Conservation (phyloP, 169 alveolate genomes). For the Blepharisma undulans region DNA sequence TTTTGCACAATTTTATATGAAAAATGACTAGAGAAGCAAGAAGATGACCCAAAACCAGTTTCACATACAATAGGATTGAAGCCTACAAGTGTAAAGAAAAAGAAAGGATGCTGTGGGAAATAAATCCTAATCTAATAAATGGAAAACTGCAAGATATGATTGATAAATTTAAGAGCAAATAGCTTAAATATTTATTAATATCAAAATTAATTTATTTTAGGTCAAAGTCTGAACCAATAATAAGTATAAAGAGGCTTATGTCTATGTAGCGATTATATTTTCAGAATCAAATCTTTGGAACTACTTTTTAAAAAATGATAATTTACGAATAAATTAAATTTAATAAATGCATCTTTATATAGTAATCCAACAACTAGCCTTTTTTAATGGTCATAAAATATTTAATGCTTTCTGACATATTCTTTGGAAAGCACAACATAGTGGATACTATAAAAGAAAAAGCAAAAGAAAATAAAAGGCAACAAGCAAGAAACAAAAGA, state of each 20-base stretch:
- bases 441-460: background rate
- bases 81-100: background rate
- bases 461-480: background rate
- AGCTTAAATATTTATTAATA: too few relatives aligned
- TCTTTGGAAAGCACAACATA: background rate
- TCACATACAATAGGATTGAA: background rate
- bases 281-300: too few relatives aligned
- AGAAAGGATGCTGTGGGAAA: background rate
- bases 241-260: too few relatives aligned
- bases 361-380: too few relatives aligned
- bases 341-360: too few relatives aligned
- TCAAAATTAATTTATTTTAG: too few relatives aligned
- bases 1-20: slow-evolving; percentile 8
- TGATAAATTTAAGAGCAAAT: background rate
- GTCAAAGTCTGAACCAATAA: too few relatives aligned
- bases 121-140: background rate
- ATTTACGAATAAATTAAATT: too few relatives aligned
- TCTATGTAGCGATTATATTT: too few relatives aligned
- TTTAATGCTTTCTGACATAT: background rate
- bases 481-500: background rate
- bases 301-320: too few relatives aligned
- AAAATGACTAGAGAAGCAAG: background rate
- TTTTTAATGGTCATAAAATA: background rate
- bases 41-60: background rate
- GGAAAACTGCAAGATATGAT: background rate